Base-by-base conservation (phyloP, 441 rosid species). In the Adansonia rubrostipa region DNA sequence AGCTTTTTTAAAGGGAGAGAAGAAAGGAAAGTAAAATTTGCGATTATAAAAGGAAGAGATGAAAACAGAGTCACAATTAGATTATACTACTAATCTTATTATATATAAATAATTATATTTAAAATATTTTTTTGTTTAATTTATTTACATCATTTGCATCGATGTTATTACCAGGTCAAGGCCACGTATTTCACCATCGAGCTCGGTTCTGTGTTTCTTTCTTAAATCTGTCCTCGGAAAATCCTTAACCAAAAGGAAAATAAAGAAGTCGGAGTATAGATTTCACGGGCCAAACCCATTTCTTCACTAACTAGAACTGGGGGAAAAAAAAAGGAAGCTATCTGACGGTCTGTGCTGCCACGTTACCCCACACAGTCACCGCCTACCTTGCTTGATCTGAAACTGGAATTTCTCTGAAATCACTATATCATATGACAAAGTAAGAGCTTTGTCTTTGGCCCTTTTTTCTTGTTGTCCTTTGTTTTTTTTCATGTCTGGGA, bases 231-330 rank as follows among this genome's bases (percentile, higher is more conserved):
- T 15, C n/a, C 54, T 33, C 20, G 42, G 61, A 71, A 75, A 76
- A 76, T 61, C 48, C 28, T 45, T 14, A 36, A 36, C 71, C 75
- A 51, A 76, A 74, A 54, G 74, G 44, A 64, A 42, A 70, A 36
- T 68, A 9, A 63, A 64, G 53, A 63, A 74, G 73, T 66, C 78
- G 80, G 71, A 89, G 89, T 87, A 83, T 73, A 79, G 66, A 74
- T 67, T 82, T 91, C 98, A 92, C 98, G 95, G 84, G 90, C 82
- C 81, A 73, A 71, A 14, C 84, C 78, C 81, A 83, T 80, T 84
- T 83, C 50, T 80, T 54, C 88, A 84, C 78, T 87, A 75, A 86
- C 85, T 80, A 75, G 79, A 33, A 63, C 47, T 33, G 5, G 36
- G 28, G n/a, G n/a, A n/a, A n/a, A n/a, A n/a, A n/a, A n/a, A n/a